Evolutionary conservation across 176 grass and related monocot species (phyloP).

Genomic region (bread wheat (Triticum aestivum)): IWGSC_CS_RefSeq_v2.1 NC_057806.1:546414157-546414656

Average conservation of each 20-base stretch:
- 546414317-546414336: not conserved
- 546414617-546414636: constrained; percentile 27
- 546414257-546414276: not conserved
- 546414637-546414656: constrained; percentile 3
- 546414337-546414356: constrained; percentile 17
- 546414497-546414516: not conserved
- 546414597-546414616: not conserved
- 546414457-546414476: constrained; percentile 7
- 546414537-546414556: not conserved
- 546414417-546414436: constrained; percentile 26
- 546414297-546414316: not conserved
- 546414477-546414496: constrained; percentile 36
- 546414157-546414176: not conserved
- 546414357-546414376: not conserved
- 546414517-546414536: not conserved
- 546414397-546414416: constrained; percentile 17
- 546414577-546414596: not conserved
- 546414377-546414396: not conserved
- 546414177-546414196: not conserved
- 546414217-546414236: not conserved
- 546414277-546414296: constrained; percentile 10
- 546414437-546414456: not conserved
- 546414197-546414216: not conserved
- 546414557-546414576: constrained; percentile 27
- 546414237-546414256: not conserved